Evolutionary conservation across 495 filamentous ascomycete species (phyloP), one percentile per base, ranked within the genome.

Genomic region (Neurospora sp.): DNA sequence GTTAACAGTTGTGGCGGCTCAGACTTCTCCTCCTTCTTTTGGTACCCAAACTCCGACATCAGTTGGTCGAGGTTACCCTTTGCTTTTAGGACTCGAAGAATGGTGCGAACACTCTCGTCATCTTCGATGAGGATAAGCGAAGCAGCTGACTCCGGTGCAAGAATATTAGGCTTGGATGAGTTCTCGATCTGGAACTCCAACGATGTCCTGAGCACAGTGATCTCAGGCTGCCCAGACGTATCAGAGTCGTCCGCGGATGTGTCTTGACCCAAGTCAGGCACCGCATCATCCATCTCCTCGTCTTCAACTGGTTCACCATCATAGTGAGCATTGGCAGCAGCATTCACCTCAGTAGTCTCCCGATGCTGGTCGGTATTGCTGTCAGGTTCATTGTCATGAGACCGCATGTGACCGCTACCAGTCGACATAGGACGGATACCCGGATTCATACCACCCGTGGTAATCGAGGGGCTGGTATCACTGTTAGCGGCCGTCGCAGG

Each of bases 21-120:
- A 3, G 70, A 20, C 2, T 72, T 69, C 9, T 70, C 39, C 35
- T 75, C 75, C n/a, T 73, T 73, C 37, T 78, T 81, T 66, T 75
- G 81, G 69, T 77, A 82, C 31, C 84, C 83, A 14, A 80, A n/a
- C 70, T 79, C 39, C 40, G 73, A 71, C 42, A 84, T 71, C 12
- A 84, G 39, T 38, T 76, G 73, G 5, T 75, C 73, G 4, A 82
- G 75, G 23, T 74, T 73, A 12, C 75, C 75, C 27, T 73, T 72
- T 20, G 70, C 38, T 31, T 70, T 74, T 9, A 80, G 35, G 18
- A 69, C 44, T 39, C 71, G 41, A 23, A 77, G 69, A 5, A 75
- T 42, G 46, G 72, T 71, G 27, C 39, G 76, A n/a, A 69, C 74
- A 40, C 74, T 54, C n/a, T 66, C 42, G n/a, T 79, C 77, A 59